Base-by-base conservation (phyloP, 106 monocot genomes). In the Allium sativum region DNA sequence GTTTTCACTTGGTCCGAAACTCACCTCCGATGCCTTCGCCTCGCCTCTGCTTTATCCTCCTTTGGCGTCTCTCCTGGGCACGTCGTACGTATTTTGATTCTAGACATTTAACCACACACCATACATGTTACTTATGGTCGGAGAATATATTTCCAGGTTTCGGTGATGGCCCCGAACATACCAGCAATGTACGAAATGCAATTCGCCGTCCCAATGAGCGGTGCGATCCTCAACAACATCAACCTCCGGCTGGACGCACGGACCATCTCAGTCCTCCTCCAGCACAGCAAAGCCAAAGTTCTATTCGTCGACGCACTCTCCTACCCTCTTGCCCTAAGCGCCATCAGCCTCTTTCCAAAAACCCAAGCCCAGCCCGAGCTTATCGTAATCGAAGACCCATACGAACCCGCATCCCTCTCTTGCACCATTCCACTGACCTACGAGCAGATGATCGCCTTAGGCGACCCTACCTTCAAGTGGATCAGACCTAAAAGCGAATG, bases 101-200 rank as follows among this genome's bases (percentile, higher is more conserved):
- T 16, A 17, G 7, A 11, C 11, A 8, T 19, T 55, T 16, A 19
- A 9, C 0, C 5, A 5, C 5, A 5, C 31, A 31, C n/a, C n/a
- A 31, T 31, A 31, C 31, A 31, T 31, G 31, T 31, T 0, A n/a
- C 31, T 31, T 31, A 31, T 5, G 31, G 0, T 31, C n/a, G n/a
- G n/a, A n/a, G n/a, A n/a, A n/a, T n/a, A n/a, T n/a, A n/a, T 31
- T 31, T 31, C 31, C 31, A 77, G 76, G 76, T 77, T 0, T 77
- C 76, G 6, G 71, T 77, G 8, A 40, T 77, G 40, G 59, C 76
- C 4, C 76, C 76, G 0, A 77, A 77, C 45, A 45, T 19, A 4
- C 85, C 85, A 66, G 77, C 85, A 12, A 85, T 85, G 84, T 85
- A 85, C 77, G 84, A 85, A 72, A 77, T 79, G 80, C 80, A 85